Evolutionary conservation across 768 basidiomycete species (phyloP), one percentile per base, ranked within the genome.

Genomic region (Auriscalpium microsporum): DNA sequence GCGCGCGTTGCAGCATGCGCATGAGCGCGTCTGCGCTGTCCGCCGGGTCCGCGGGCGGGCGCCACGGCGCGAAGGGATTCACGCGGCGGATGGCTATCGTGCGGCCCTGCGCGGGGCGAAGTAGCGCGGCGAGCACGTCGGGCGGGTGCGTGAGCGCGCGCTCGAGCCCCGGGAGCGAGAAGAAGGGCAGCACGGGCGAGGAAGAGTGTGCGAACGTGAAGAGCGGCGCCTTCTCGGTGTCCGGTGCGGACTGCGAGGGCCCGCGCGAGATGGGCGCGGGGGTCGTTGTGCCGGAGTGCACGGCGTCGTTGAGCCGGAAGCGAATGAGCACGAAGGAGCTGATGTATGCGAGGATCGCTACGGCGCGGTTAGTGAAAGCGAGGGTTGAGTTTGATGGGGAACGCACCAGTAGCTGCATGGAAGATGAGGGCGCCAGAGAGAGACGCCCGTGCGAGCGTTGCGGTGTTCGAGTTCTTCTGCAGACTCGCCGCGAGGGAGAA

Each of bases 401-500:
- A 49, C 60, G 55, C 42, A 61, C 60, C 58, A 4, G 55, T 45
- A 8, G 58, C 58, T n/a, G n/a, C 50, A 49, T 62, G 60, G 45
- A 60, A 55, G 49, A 62, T 48, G 23, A 60, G 52, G 37, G 60
- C 56, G 45, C 60, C 60, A 9, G 55, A 17, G 37, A 62, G 44
- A 10, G 49, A 54, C 21, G 60, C 59, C 34, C 47, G 34, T 17
- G 40, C 21, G 23, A 54, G 23, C 38, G 45, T 56, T n/a, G 48
- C 54, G 6, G 45, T 44, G 11, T 14, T 14, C 16, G 34, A 36
- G 37, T 48, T 19, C 14, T 11, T 13, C 40, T 42, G 11, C 14
- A 23, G 13, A 3, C 23, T 11, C 10, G 50, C 38, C 11, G 44
- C 50, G 7, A 56, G 42, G 7, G 10, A 38, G 45, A 59, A 52